Evolutionary conservation across 352 stramenopile genomes (phyloP), one percentile per base, ranked within the genome.

Genomic region (Phytophthora megakarya): DNA sequence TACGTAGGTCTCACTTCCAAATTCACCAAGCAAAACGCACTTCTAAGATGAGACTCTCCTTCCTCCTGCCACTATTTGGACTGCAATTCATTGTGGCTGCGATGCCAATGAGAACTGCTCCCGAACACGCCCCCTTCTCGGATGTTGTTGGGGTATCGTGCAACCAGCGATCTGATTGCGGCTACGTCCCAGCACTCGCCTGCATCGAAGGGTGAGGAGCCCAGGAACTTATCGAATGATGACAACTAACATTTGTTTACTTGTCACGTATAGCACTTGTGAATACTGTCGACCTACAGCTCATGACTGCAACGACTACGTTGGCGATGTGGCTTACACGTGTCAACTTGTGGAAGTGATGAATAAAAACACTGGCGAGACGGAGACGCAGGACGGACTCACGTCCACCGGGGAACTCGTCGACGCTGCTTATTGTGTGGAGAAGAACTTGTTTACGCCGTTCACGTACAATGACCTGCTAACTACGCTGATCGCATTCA

Each of bases 371-470:
- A 84, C 73, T 3, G 67, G 75, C 7, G 65, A 67, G 45, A 57
- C 64, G 5, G 68, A 73, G 38, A 42, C 67, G 11, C 55, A 73
- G 8, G 65, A 64, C 38, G 68, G 68, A n/a, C 55, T 61, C 10
- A 79, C 56, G 12, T 74, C 76, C 0, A 25, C 44, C 3, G 69
- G 70, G 15, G 39, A 77, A 15, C 47, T 55, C 16, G 74, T 85
- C 6, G 52, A 59, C 7, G 77, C 70, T n/a, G 75, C 81, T 21
- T 89, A 76, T 40, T 93, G 85, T 58, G 76, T 93, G 25, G 85
- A 93, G 65, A 93, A 93, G 48, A 79, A 92, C 38, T 62, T 93
- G 21, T 93, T 93, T 52, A 25, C 65, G 11, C 81, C 80, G 3
- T 93, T 93, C 62, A 84, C 80, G 22, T 65, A 66, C 38, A 80